Evolutionary conservation across 2,329 filamentous ascomycete genomes (phyloP).

Genomic region (Botrytis fragariae): DNA sequence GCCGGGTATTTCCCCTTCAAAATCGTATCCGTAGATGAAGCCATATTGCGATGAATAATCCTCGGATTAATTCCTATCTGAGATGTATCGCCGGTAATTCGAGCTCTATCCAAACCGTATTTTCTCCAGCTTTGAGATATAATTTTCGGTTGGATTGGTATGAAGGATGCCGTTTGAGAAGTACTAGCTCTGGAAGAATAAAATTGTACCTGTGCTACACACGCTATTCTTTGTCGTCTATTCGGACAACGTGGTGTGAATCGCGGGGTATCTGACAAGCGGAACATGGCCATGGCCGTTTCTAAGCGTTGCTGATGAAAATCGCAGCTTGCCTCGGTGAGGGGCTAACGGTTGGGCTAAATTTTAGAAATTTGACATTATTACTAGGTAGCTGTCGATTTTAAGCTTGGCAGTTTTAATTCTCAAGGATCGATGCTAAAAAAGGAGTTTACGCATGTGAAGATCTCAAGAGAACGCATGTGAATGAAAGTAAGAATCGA

Average conservation of each 20-base stretch:
- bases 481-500: neutral
- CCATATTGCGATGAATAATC: neutral
- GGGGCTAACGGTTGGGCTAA: neutral
- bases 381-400: neutral
- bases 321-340: neutral
- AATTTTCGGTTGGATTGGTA: neutral
- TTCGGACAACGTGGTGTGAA: constrained; percentile 2
- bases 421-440: neutral
- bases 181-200: neutral
- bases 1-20: constrained; percentile 71
- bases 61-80: neutral
- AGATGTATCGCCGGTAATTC: neutral
- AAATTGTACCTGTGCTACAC: neutral
- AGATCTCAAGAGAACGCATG: neutral
- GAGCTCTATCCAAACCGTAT: neutral
- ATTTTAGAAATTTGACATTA: neutral
- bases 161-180: neutral
- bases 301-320: neutral
- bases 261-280: constrained; percentile 11
- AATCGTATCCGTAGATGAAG: constrained; percentile 36
- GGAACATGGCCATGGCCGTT: constrained; percentile 13
- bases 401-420: neutral
- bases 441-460: neutral
- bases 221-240: neutral
- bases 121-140: neutral